Conservation (phyloP, 1,284 basidiomycete genomes). For the Tilletia walkeri region DNA sequence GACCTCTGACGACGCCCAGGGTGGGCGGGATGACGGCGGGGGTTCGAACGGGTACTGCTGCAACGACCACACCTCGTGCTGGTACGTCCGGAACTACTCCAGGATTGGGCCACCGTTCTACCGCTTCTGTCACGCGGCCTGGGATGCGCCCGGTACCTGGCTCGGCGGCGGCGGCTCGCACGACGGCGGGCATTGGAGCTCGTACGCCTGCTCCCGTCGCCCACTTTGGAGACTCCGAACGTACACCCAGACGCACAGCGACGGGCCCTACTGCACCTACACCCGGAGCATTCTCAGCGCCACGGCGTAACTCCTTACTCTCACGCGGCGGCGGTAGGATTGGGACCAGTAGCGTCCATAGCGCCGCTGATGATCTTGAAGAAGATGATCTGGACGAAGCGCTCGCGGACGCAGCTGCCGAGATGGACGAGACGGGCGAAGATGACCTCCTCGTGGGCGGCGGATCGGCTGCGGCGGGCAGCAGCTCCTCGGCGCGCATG, state of each 20-base stretch:
- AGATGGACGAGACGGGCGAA: conserved; percentile 5
- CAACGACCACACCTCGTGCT: not conserved
- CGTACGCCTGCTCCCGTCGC: no score
- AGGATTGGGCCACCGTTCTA: no score
- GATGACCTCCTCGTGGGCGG: not conserved
- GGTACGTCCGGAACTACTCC: not conserved
- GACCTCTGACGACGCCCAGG: no score
- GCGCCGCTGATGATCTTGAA: not conserved
- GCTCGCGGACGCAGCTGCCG: conserved; percentile 12
- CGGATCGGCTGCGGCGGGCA: not conserved
- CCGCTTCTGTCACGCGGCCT: no score
- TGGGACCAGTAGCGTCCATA: not conserved
- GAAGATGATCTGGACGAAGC: not conserved
- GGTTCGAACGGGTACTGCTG: not conserved
- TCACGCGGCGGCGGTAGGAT: not conserved
- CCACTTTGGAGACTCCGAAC: not conserved
- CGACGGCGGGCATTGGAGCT: not conserved
- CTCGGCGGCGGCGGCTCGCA: not conserved
- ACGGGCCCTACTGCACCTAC: not conserved
- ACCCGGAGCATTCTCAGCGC: not conserved
- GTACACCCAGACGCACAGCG: not conserved
- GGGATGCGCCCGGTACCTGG: not conserved
- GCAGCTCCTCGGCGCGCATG: not conserved
- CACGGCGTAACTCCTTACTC: not conserved
- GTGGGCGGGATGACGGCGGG: no score